Conservation (phyloP, 2,329 filamentous ascomycete species). For the Trichoderma aggressivum region DNA sequence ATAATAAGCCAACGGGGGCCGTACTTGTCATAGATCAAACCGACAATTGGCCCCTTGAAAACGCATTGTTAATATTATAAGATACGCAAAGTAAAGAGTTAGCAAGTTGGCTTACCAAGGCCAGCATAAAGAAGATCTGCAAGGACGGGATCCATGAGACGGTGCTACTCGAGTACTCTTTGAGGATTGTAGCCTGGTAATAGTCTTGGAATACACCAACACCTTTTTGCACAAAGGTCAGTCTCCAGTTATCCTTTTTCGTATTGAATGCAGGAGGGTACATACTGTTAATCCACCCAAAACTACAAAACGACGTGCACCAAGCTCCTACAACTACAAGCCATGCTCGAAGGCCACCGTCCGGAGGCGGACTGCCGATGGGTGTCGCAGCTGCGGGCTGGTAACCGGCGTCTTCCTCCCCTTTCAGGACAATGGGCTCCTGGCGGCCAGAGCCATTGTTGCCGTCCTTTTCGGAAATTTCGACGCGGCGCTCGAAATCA, state of each 20-base stretch:
- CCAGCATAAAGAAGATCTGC: conserved; percentile 54
- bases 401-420: background rate
- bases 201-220: conserved; percentile 57
- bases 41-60: conserved; percentile 55
- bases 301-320: conserved; percentile 41
- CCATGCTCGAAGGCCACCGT: conserved; percentile 37
- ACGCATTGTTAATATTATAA: conserved; percentile 2
- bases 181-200: conserved; percentile 50
- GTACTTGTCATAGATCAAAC: conserved; percentile 59
- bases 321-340: conserved; percentile 39
- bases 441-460: background rate
- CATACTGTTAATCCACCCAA: conserved; percentile 47
- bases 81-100: background rate
- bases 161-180: conserved; percentile 48
- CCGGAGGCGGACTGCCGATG: conserved; percentile 12
- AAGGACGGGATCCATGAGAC: conserved; percentile 62
- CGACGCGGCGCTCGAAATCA: background rate
- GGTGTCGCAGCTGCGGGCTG: background rate
- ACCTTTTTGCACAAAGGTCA: conserved; percentile 24
- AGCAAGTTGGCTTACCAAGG: conserved; percentile 31
- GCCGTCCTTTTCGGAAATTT: background rate
- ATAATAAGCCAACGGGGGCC: conserved; percentile 57
- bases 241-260: background rate
- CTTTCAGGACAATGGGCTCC: background rate
- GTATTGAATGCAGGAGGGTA: background rate